Base-by-base conservation (phyloP, 208 protist genomes). In the Blechomonas ayalai region DNA sequence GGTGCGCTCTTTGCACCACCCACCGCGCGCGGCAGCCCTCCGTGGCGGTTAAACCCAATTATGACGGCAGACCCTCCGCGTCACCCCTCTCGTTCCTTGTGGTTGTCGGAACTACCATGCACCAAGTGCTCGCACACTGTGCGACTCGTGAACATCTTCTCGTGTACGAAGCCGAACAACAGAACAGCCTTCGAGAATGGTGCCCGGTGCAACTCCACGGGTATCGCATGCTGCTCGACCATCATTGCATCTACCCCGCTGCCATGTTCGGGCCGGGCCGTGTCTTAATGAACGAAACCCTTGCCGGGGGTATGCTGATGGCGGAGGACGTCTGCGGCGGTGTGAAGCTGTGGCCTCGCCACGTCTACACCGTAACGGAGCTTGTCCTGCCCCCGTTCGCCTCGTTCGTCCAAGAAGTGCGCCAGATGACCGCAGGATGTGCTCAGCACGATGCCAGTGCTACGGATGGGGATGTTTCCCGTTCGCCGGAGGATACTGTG, bases 311-410 rank as follows among this genome's bases (percentile, higher is more conserved):
- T 7, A 74, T 68, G 45, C 33, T 88, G 24, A 48, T 90, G 3
- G 49, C 64, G 12, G 48, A 73, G 35, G 84, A 93, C 48, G 72
- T 88, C 18, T 90, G 80, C 49, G 80, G 84, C 31, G 84, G 71
- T 3, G 77, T 93, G 31, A 74, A 75, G 41, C 52, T 93, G 35
- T 68, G 69, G 64, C 78, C 84, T 4, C 45, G 54, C 27, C 84
- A 93, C 47, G 55, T 66, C 20, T 93, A 93, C 57, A 56, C 45
- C 19, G 65, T 74, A 0, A 67, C 75, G 8, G 76, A 92, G 56
- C 29, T 92, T 47, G 62, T 84, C 41, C 59, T 86, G 35, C 63
- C 75, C 15, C 47, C 60, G n/a, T n/a, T n/a, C n/a, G n/a, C n/a
- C n/a, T n/a, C n/a, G n/a, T n/a, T n/a, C n/a, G n/a, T n/a, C n/a